Conservation (phyloP, 2,329 filamentous ascomycete genomes). For the Penicillium aurantiogriseum region DNA sequence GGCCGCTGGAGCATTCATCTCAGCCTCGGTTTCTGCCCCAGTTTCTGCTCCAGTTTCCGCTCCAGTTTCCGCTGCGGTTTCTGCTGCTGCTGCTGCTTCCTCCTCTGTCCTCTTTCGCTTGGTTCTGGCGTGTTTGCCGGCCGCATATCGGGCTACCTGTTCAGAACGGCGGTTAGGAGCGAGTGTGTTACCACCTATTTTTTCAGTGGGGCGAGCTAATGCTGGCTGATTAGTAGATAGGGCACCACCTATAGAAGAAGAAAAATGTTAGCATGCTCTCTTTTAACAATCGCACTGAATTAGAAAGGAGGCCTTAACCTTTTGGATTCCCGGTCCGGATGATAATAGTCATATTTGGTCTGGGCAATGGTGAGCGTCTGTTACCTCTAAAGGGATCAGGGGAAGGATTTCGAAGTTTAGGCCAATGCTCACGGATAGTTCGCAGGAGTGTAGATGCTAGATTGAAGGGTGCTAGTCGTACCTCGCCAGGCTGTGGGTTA, state of each 20-base stretch:
- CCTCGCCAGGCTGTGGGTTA: neutral
- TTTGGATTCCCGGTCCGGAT: neutral
- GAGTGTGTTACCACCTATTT: neutral
- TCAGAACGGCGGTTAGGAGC: neutral
- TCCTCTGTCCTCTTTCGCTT: neutral
- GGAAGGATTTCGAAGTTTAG: neutral
- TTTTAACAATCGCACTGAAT: neutral
- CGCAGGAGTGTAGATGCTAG: neutral
- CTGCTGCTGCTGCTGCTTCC: neutral
- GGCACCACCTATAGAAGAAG: neutral
- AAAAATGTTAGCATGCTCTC: neutral
- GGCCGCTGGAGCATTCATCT: neutral
- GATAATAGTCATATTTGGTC: conserved; percentile 1
- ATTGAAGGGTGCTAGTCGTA: neutral
- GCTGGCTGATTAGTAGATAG: neutral
- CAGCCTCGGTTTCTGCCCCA: neutral
- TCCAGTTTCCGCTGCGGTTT: too few relatives aligned
- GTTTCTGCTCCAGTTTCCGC: neutral
- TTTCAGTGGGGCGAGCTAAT: neutral
- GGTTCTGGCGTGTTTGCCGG: neutral
- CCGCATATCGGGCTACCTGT: neutral
- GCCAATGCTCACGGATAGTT: neutral
- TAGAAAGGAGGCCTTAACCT: neutral
- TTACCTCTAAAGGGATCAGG: neutral
- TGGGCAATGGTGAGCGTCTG: neutral